Percentiles rank a stretch among this genome's conserved stretches.
phyloP scores from a whole-genome alignment of 345 rosid genomes.

The Brassica juncea region DNA sequence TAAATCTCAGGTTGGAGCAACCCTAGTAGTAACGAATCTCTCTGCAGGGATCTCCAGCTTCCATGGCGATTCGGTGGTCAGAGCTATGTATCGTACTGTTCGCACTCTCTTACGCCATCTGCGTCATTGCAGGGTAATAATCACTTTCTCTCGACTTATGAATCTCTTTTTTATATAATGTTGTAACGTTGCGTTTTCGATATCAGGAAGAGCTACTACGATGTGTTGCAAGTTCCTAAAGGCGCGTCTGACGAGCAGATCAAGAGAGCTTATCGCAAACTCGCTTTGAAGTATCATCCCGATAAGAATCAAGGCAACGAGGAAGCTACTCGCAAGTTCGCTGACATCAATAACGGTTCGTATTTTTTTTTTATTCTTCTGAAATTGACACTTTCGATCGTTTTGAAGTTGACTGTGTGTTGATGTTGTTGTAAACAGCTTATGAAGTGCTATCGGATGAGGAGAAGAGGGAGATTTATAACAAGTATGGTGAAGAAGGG shows the following conservation, averaged over 20 bases:
- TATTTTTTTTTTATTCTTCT: constrained; percentile 10
- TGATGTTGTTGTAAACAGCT: constrained; percentile 49
- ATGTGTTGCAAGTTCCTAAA: constrained; percentile 82
- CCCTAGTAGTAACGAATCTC: background rate
- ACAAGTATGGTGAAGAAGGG: constrained; percentile 94
- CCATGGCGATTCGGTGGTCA: constrained; percentile 59
- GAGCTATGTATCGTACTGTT: constrained; percentile 53
- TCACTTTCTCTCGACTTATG: background rate
- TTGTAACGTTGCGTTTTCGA: background rate
- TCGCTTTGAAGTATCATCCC: constrained; percentile 97
- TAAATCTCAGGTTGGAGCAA: constrained; percentile 12
- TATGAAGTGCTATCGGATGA: constrained; percentile 93
- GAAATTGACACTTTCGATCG: background rate
- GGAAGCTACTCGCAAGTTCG: constrained; percentile 83
- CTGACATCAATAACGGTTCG: constrained; percentile 82
- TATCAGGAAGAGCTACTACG: constrained; percentile 91
- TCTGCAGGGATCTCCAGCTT: constrained; percentile 16
- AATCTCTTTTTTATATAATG: background rate
- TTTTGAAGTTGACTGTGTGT: background rate
- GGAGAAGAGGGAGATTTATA: constrained; percentile 85
- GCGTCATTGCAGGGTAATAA: constrained; percentile 61
- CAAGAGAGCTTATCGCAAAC: constrained; percentile 94
- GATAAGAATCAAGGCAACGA: constrained; percentile 96
- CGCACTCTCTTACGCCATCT: constrained; percentile 50
- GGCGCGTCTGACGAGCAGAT: constrained; percentile 98